Conservation (phyloP, 352 stramenopile genomes). For the Globisporangium solare region DNA sequence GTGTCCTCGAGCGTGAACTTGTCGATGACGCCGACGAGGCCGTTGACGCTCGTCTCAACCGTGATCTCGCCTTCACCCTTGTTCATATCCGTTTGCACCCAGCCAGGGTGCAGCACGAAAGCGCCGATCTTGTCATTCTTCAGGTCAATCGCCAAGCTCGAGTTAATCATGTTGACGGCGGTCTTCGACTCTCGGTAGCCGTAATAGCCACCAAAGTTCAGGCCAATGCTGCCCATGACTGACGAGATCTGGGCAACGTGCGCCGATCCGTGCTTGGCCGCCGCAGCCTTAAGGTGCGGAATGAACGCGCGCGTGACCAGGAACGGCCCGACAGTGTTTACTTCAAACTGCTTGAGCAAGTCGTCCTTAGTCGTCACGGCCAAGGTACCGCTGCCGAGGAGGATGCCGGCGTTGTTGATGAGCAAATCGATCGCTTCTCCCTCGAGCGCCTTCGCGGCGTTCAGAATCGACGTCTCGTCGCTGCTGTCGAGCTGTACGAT, state of each 20-base stretch:
- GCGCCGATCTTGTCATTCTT: constrained; percentile 17
- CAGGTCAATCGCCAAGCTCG: constrained; percentile 19
- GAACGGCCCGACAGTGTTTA: constrained; percentile 32
- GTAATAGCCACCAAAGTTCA: constrained; percentile 21
- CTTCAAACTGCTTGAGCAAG: constrained; percentile 26
- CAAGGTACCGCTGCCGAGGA: too few relatives aligned
- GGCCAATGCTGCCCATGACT: constrained; percentile 15
- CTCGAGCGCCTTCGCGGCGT: constrained; percentile 11
- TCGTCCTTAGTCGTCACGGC: too few relatives aligned
- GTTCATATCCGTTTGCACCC: too few relatives aligned
- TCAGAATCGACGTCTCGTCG: constrained; percentile 19
- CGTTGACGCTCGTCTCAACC: constrained; percentile 19
- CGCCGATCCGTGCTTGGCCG: constrained; percentile 5
- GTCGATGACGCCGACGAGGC: constrained; percentile 25
- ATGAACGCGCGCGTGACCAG: constrained; percentile 25
- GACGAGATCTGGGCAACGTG: constrained; percentile 23
- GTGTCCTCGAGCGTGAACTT: constrained; percentile 21
- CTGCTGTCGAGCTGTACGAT: constrained; percentile 21
- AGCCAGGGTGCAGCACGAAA: constrained; percentile 29
- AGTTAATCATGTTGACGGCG: constrained; percentile 33
- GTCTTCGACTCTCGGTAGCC: constrained; percentile 44
- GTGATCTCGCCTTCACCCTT: constrained; percentile 13
- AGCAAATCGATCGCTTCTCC: constrained; percentile 26
- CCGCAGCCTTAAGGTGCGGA: constrained; percentile 15
- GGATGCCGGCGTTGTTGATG: constrained; percentile 38